These are phyloP conservation scores for Echium plantagineum DNA, from an alignment of 257 asterid species.

Conservation along the genomic window DNA sequence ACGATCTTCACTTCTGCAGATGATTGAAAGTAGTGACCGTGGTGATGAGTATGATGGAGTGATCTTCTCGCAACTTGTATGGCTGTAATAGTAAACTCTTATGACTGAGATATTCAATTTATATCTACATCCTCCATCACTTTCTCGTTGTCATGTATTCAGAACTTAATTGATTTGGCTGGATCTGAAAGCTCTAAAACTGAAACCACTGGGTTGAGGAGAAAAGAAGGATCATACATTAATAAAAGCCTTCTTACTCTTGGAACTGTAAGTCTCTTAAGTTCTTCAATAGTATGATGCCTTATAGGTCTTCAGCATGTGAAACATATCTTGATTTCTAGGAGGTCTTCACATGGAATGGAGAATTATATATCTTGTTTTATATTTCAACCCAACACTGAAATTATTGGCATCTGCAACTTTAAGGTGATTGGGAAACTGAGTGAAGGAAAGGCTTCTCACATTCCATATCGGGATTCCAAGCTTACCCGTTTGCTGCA, in stretches of 20 bases:
- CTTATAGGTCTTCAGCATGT: not conserved
- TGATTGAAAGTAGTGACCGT: constrained; percentile 93
- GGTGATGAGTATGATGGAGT: constrained; percentile 98
- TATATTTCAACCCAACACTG: constrained; percentile 1
- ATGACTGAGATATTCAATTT: too few relatives aligned
- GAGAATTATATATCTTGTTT: too few relatives aligned
- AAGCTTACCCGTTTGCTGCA: constrained; percentile 93
- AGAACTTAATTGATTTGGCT: constrained; percentile 94
- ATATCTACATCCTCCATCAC: not conserved
- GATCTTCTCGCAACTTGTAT: constrained; percentile 90
- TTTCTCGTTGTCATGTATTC: not conserved
- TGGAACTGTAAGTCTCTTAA: constrained; percentile 66
- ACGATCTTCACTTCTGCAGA: constrained; percentile 29
- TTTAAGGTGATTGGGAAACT: constrained; percentile 91
- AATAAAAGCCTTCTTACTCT: constrained; percentile 97
- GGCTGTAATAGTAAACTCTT: constrained; percentile 4
- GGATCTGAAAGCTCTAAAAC: constrained; percentile 98
- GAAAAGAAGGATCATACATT: constrained; percentile 97
- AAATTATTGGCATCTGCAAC: constrained; percentile 3
- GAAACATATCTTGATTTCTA: not conserved
- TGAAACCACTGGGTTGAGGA: constrained; percentile 90
- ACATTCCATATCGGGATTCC: constrained; percentile 96
- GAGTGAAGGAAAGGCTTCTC: constrained; percentile 95
- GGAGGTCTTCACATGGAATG: too few relatives aligned
- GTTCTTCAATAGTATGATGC: not conserved